phyloP scores from a whole-genome alignment of 768 basidiomycete genomes.

The Boletus rufocinnamomeus region DNA sequence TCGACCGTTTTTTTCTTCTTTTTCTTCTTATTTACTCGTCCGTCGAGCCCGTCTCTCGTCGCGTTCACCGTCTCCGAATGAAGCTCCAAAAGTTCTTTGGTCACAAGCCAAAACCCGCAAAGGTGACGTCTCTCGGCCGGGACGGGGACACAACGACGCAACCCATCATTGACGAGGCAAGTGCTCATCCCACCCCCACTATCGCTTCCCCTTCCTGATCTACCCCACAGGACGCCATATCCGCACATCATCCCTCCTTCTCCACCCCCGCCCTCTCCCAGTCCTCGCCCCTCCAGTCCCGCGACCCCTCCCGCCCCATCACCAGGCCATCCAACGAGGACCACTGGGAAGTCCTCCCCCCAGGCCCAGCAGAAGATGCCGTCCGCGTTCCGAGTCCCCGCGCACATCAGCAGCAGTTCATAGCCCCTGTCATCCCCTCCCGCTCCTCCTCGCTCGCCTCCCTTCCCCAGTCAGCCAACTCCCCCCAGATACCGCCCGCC shows the following conservation, averaged over 20 bases:
- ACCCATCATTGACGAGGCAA: conserved; percentile 33
- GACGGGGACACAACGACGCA: conserved; percentile 24
- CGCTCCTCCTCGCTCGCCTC: conserved; percentile 55
- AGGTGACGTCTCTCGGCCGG: conserved; percentile 27
- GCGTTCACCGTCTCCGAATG: conserved; percentile 37
- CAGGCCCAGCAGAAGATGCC: conserved; percentile 29
- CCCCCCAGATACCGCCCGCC: conserved; percentile 37
- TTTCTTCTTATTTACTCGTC: background rate
- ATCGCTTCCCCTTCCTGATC: background rate
- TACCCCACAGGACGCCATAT: conserved; percentile 24
- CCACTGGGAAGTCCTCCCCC: conserved; percentile 46
- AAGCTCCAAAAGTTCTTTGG: conserved; percentile 57
- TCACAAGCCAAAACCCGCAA: conserved; percentile 45
- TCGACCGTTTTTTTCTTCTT: conserved; percentile 4
- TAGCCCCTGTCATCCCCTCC: conserved; percentile 40
- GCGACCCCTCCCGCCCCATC: conserved; percentile 29
- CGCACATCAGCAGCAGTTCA: conserved; percentile 29
- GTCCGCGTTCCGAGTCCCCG: conserved; percentile 24
- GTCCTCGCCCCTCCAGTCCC: conserved; percentile 5
- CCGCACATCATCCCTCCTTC: conserved; percentile 26
- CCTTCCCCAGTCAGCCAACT: conserved; percentile 43
- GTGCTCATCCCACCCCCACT: conserved; percentile 1
- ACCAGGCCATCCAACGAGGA: conserved; percentile 41
- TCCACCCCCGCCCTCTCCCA: background rate
- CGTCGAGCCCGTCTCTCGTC: background rate